Base-by-base conservation (phyloP, 805 yeast genomes). In the Saccharomycopsis capsularis region DNA sequence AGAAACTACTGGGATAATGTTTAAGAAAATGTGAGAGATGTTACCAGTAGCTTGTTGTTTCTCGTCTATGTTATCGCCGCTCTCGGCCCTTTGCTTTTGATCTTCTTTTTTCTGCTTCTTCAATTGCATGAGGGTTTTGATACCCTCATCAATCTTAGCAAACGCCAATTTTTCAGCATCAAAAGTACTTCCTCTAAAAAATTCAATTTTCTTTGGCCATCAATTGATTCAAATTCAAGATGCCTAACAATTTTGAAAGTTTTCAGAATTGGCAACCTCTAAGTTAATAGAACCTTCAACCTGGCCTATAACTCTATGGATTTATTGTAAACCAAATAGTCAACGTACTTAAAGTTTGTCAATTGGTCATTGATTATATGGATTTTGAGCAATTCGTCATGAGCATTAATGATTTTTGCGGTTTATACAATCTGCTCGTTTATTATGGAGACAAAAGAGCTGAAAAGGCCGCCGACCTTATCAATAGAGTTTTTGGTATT, bases 81-180 rank as follows among this genome's bases (percentile, higher is more conserved):
- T 21, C 25, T n/a, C 24, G 2, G 5, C 18, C 4, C 16, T 3
- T 13, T 3, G 29, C n/a, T 34, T 24, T 34, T 39, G 3, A n/a
- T 57, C 54, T 40, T 52, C 57, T 39, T 58, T 39, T 19, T 58
- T 52, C 13, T 56, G 52, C 18, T 55, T 60, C 24, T 59, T 55
- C 18, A 57, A 49, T 13, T 53, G 52, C 4, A 56, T 63, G 56
- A 63, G 68, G 49, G 61, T 66, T 67, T 69, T 76, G 46, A 82
- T 74, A n/a, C 81, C 79, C 47, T 80, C 78, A 27, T 88, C 96
- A 57, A 91, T 73, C 60, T 88, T 90, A 3, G 97, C 98, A 58
- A 78, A 73, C 37, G 95, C 84, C 51, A 93, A 74, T 63, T 93
- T 91, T 59, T 85, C 95, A 13, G 93, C 97, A 63, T 88, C 95